Evolutionary conservation across 305 asterid species (phyloP), one percentile per base, ranked within the genome.

Genomic region (Andrographis paniculata): DNA sequence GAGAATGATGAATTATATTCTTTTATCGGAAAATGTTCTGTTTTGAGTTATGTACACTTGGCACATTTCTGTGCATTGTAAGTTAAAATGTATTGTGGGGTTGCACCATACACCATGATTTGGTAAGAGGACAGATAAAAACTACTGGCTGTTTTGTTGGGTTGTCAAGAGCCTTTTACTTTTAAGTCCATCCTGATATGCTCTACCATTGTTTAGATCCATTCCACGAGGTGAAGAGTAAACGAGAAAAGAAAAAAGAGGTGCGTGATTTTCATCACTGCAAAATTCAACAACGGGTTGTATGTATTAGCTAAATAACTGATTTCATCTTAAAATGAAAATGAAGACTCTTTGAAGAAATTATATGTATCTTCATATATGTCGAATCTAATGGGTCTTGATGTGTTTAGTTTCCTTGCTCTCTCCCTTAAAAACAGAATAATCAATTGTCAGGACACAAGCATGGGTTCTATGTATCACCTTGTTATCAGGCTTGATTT

Each of bases 181-280:
- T n/a, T n/a, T n/a, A n/a, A n/a, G n/a, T n/a, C n/a, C n/a, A n/a
- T 17, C 44, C 74, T 71, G 60, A 65, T 52, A 39, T 47, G 19
- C 58, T 55, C 24, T 41, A 19, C 52, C 55, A 35, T 62, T 69
- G 41, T 67, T 49, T 66, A 91, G 99, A 86, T 86, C 78, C 96
- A 71, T 91, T 91, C 68, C 88, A 63, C 20, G 99, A 91, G 80
- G 99, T 91, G 84, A 91, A 83, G 91, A 91, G 94, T 73, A 91
- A 91, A 66, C 75, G 91, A 55, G 96, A 86, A 46, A 91, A 86
- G 94, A 91, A 84, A 67, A 91, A 91, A 73, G 96, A 83, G 95
- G 99, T 86, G 68, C 17, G 71, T 63, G 55, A 41, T 59, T 63
- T 55, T 69, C 27, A 20, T 70, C 50, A 24, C 6, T 35, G 15